phyloP scores from a whole-genome alignment of 441 rosid genomes.

The Jatropha multifida region DNA sequence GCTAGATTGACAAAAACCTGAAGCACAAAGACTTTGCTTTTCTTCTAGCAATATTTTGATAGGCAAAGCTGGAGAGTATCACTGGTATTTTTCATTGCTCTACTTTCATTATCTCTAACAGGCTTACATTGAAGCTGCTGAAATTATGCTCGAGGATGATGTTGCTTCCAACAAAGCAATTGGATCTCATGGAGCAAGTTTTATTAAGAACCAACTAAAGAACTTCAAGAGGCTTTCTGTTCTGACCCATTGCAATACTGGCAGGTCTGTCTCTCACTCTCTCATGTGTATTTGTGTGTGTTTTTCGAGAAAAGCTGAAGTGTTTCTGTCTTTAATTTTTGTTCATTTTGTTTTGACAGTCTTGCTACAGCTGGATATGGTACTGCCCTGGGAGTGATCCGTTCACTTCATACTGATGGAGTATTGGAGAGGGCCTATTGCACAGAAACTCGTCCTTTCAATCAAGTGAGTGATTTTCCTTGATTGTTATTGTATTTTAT shows the following conservation, averaged over 20 bases:
- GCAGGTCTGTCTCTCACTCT: conserved; percentile 59
- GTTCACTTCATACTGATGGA: conserved; percentile 70
- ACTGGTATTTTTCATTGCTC: neutral
- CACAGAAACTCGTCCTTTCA: conserved; percentile 97
- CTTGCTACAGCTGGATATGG: conserved; percentile 99
- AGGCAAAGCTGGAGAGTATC: neutral
- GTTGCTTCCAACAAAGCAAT: conserved; percentile 87
- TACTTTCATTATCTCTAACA: conserved; percentile 25
- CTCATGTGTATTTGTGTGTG: neutral
- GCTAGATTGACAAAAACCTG: neutral
- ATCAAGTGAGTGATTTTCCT: conserved; percentile 53
- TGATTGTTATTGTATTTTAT: neutral
- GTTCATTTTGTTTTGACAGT: conserved; percentile 39
- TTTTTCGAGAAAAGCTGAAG: neutral
- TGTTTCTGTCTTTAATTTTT: neutral
- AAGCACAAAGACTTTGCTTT: neutral
- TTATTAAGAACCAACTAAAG: conserved; percentile 44
- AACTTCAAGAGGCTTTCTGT: conserved; percentile 49
- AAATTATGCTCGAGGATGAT: conserved; percentile 80
- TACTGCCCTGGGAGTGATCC: conserved; percentile 90
- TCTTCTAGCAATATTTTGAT: neutral
- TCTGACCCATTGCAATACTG: conserved; percentile 96
- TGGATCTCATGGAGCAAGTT: conserved; percentile 63
- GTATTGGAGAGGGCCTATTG: conserved; percentile 76
- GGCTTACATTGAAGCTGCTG: conserved; percentile 85